Evolutionary conservation across 2,329 filamentous ascomycete species (phyloP).

Genomic region (Grosmannia serpens): DNA sequence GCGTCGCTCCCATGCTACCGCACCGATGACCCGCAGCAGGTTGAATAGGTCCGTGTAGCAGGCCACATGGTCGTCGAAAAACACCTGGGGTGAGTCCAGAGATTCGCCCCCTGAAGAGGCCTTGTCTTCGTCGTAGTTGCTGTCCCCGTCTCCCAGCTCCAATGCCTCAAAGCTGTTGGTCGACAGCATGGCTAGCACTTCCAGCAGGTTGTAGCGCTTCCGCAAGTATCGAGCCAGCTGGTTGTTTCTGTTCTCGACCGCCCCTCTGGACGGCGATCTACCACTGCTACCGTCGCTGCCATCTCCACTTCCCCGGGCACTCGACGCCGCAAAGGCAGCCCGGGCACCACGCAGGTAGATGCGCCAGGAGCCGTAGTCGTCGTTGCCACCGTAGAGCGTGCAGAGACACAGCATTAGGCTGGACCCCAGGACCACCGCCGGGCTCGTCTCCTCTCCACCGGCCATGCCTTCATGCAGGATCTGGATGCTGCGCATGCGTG

Average conservation of each 20-base stretch:
- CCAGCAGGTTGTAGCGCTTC: slow-evolving; percentile 1
- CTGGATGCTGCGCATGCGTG: slow-evolving; percentile 1
- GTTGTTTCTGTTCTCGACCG: neutral
- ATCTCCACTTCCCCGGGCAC: neutral
- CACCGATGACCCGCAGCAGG: slow-evolving; percentile 1
- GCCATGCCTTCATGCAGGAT: neutral
- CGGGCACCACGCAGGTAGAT: neutral
- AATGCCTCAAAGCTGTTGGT: slow-evolving; percentile 1
- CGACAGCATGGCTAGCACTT: slow-evolving; percentile 2
- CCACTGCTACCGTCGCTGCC: neutral
- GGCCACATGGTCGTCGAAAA: slow-evolving; percentile 2
- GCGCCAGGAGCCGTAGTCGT: slow-evolving; percentile 2
- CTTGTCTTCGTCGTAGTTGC: neutral
- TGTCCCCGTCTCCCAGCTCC: neutral
- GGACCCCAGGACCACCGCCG: neutral
- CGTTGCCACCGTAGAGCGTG: neutral
- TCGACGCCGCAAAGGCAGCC: neutral
- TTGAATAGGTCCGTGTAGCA: slow-evolving; percentile 2
- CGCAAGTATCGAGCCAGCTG: neutral
- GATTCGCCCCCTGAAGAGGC: neutral
- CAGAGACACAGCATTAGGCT: slow-evolving; percentile 2
- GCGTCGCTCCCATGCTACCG: slow-evolving; percentile 1
- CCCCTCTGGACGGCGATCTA: no score
- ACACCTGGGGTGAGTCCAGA: neutral
- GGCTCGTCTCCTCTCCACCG: neutral